Percentiles rank a stretch among this genome's conserved stretches.
Conservation (phyloP, 2,329 filamentous ascomycete genomes). For the Epichloe sp. region DNA sequence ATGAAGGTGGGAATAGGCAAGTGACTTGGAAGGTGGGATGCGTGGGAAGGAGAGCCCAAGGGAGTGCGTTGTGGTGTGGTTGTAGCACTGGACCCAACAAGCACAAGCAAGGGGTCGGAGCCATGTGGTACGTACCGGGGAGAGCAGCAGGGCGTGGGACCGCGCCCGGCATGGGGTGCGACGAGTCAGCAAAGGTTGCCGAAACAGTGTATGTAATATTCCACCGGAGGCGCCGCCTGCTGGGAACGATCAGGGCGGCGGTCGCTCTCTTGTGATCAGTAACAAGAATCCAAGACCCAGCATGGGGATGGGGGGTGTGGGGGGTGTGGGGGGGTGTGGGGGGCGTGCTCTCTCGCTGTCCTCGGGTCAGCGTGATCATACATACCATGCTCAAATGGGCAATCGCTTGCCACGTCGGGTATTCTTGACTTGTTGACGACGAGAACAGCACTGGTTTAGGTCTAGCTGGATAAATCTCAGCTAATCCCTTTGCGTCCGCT, state of each 20-base stretch:
- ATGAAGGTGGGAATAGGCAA: conserved; percentile 5
- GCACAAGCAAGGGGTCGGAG: conserved; percentile 4
- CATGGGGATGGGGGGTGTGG: not conserved
- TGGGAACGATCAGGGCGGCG: not conserved
- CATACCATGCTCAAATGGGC: not conserved
- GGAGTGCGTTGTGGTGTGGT: conserved; percentile 4
- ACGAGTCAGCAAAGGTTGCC: not conserved
- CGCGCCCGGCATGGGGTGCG: not conserved
- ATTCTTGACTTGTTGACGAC: no score
- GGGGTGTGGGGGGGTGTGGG: not conserved
- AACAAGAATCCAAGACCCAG: not conserved
- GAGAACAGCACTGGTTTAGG: not conserved
- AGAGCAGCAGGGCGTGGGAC: not conserved
- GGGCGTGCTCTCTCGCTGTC: not conserved
- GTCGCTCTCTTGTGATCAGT: conserved; percentile 3
- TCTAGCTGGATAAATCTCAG: not conserved
- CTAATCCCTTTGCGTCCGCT: not conserved
- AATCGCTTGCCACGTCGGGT: no score
- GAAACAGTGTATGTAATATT: not conserved
- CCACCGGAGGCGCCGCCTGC: not conserved
- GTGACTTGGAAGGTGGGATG: conserved; percentile 7
- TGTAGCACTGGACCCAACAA: conserved; percentile 1
- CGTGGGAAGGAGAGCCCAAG: conserved; percentile 7
- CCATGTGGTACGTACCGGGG: conserved; percentile 5
- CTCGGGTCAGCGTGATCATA: not conserved